A percentile compares a stretch with the other conserved stretches of the same genome.
Evolutionary conservation across 139 green algal species (phyloP).

Genomic region (Desmodesmus armatus): DNA sequence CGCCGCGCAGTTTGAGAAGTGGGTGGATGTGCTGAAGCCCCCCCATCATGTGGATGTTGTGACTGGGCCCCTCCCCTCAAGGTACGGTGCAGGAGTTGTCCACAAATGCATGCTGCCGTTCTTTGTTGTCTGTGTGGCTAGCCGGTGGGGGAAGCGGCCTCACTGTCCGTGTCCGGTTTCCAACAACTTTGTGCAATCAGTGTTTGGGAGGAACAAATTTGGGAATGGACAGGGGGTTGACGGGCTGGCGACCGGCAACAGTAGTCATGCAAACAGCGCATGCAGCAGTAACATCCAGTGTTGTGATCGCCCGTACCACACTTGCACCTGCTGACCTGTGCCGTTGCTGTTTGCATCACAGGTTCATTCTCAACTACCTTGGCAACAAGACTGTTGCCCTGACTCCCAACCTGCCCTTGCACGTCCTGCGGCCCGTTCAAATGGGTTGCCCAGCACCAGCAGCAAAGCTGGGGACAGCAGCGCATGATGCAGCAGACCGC

Average conservation of each 20-base stretch:
- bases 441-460: not conserved
- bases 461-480: not conserved
- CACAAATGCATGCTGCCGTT: not conserved
- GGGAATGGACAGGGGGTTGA: too few relatives aligned
- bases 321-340: not conserved
- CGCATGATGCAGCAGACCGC: not conserved
- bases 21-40: not conserved
- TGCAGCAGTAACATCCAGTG: not conserved
- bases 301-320: not conserved
- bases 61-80: conserved; percentile 28
- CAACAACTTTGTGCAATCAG: not conserved
- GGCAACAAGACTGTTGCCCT: conserved; percentile 8
- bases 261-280: not conserved
- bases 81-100: not conserved
- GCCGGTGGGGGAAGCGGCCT: not conserved
- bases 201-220: too few relatives aligned
- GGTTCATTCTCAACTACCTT: conserved; percentile 25
- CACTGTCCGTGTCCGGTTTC: not conserved
- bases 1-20: too few relatives aligned
- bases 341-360: not conserved
- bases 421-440: not conserved
- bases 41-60: conserved; percentile 12
- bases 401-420: conserved; percentile 16
- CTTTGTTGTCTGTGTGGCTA: not conserved
- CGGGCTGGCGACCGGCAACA: not conserved